Evolutionary conservation across 228 moss, liverwort and hornwort genomes (phyloP), one percentile per base, ranked within the genome.

Genomic region (Sphagnum magellanicum): DNA sequence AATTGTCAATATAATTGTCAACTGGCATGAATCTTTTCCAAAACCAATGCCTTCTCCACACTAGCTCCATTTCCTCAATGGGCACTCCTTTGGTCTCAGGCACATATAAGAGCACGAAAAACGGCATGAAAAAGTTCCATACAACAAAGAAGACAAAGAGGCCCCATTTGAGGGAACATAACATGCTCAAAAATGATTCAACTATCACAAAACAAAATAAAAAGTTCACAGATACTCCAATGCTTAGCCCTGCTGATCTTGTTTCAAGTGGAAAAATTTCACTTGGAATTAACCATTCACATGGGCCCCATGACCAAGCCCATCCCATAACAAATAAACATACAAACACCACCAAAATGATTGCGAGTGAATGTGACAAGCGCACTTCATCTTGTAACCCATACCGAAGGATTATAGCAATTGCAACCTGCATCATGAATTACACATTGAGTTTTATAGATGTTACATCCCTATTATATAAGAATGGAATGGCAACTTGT

Each of bases 261-360:
- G 81, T 81, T 11, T 86, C 74, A 0, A 86, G 72, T n/a, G 86
- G 74, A 49, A 60, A 85, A 51, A 85, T 85, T 67, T 85, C 85
- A 48, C 85, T 85, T 4, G 85, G 81, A 10, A 85, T 76, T 4
- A 86, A 71, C 86, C 86, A 86, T 13, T 63, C 79, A 49, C 82
- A 60, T 6, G 86, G 82, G 32, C 86, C 86, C 79, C 82, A 86
- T 4, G 86, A 86, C 82, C 82, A 86, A 63, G 77, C 82, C n/a
- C 64, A 86, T 5, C 64, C 79, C 48, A 75, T 72, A 6, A 79
- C 70, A 59, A 77, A 86, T 4, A 62, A 50, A 55, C 82, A 82
- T n/a, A 86, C 67, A 53, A 86, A 60, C 7, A 75, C 60, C 7
- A 86, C 71, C 12, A 79, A 61, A 47, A 53, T 6, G 32, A 75